Conservation (phyloP, 768 basidiomycete genomes). For the Boletus rubroflammeus region DNA sequence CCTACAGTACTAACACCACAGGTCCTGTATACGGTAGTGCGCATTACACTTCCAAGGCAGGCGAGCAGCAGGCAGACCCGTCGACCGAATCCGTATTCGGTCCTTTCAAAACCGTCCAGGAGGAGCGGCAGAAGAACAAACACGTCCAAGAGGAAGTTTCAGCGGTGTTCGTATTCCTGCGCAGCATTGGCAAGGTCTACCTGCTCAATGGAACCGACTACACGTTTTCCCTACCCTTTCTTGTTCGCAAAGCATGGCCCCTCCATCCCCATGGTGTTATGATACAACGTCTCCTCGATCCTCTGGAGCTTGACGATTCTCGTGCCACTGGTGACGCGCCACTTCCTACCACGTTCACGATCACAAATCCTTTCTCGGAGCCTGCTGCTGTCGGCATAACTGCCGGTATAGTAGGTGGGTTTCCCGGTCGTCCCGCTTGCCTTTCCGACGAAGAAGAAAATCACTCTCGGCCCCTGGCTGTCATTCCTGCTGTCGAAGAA, state of each 20-base stretch:
- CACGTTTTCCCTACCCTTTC: conserved; percentile 77
- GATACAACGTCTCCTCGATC: conserved; percentile 71
- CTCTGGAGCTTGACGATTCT: conserved; percentile 63
- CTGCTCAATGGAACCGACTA: conserved; percentile 69
- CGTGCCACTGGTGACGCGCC: conserved; percentile 60
- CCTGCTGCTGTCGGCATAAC: conserved; percentile 69
- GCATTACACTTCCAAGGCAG: conserved; percentile 26
- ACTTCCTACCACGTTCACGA: conserved; percentile 77
- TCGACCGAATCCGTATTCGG: conserved; percentile 35
- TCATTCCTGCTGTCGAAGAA: conserved; percentile 61
- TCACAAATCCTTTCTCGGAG: conserved; percentile 76
- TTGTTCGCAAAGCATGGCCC: conserved; percentile 77
- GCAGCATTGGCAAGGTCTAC: conserved; percentile 70
- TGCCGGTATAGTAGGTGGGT: conserved; percentile 51
- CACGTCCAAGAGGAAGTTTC: conserved; percentile 39
- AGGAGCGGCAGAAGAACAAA: conserved; percentile 40
- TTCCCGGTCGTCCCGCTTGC: conserved; percentile 28
- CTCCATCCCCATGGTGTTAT: conserved; percentile 74
- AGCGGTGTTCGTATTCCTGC: conserved; percentile 74
- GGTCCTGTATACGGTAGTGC: conserved; percentile 26
- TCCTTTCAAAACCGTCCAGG: conserved; percentile 39
- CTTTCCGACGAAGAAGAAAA: conserved; percentile 57
- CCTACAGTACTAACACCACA: conserved; percentile 41
- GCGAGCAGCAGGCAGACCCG: conserved; percentile 15
- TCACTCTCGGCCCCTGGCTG: conserved; percentile 45